phyloP scores from a whole-genome alignment of 192 early-diverging fungal genomes.

The Kappamyces sp. region DNA sequence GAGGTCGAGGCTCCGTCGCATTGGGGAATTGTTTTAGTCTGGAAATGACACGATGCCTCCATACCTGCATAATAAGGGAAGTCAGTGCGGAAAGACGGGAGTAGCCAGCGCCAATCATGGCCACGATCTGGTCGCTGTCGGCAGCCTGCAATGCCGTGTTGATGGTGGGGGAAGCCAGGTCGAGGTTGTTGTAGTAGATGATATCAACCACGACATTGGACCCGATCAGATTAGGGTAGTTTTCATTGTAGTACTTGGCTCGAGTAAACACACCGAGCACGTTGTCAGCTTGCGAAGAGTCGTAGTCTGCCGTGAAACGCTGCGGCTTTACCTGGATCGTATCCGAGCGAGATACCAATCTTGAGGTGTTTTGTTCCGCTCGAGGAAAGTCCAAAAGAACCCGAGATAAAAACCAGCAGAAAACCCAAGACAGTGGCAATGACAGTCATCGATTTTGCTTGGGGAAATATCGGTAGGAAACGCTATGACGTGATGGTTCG shows the following conservation, averaged over 20 bases:
- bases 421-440: no score
- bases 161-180: neutral
- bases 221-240: neutral
- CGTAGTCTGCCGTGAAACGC: neutral
- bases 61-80: conserved; percentile 4
- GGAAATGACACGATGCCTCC: no score
- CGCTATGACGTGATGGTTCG: no score
- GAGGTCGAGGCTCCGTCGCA: conserved; percentile 27
- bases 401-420: no score
- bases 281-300: neutral
- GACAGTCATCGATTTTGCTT: no score
- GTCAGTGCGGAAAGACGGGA: neutral
- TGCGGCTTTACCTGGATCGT: conserved; percentile 3
- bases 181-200: conserved; percentile 4
- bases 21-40: neutral
- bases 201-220: neutral
- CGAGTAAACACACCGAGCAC: conserved; percentile 6
- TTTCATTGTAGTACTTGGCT: conserved; percentile 1
- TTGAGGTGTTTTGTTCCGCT: conserved; percentile 5
- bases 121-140: neutral
- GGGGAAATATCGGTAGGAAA: no score
- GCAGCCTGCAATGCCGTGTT: neutral
- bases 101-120: conserved; percentile 1
- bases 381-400: neutral
- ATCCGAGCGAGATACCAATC: conserved; percentile 2